A percentile compares a stretch with the other conserved stretches of the same genome.
Evolutionary conservation across 768 basidiomycete species (phyloP).

Genomic region (Auriculariales sp.): DNA sequence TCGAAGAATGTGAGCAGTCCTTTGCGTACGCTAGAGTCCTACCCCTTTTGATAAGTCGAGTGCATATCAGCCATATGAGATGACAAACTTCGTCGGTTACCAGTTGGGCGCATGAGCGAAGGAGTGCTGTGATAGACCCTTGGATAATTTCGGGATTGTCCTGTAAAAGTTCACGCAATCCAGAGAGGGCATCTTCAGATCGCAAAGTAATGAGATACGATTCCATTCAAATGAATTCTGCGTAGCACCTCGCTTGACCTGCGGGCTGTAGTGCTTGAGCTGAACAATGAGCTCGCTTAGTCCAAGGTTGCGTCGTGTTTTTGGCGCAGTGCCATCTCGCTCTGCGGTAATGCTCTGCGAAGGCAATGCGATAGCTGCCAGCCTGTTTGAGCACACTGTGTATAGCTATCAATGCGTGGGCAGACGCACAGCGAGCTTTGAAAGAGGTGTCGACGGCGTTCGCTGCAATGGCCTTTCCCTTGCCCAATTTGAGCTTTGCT

Average conservation of each 20-base stretch:
- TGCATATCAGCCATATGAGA: not conserved
- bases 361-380: slow-evolving; percentile 75
- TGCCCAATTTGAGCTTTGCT: slow-evolving; percentile 93
- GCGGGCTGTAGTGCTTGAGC: slow-evolving; percentile 70
- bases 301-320: slow-evolving; percentile 61
- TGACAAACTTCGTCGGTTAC: slow-evolving; percentile 66
- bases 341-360: slow-evolving; percentile 59
- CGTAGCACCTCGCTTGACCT: slow-evolving; percentile 53
- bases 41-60: slow-evolving; percentile 4
- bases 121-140: slow-evolving; percentile 34
- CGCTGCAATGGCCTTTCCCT: slow-evolving; percentile 65
- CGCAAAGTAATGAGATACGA: not conserved
- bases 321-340: slow-evolving; percentile 42
- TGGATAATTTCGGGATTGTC: slow-evolving; percentile 40
- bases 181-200: slow-evolving; percentile 50
- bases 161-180: slow-evolving; percentile 58
- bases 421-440: slow-evolving; percentile 71
- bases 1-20: slow-evolving; percentile 47
- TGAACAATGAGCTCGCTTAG: slow-evolving; percentile 65
- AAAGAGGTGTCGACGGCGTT: slow-evolving; percentile 95
- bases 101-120: slow-evolving; percentile 50
- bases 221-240: not conserved
- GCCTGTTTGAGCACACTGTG: not conserved
- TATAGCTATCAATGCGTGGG: not conserved
- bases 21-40: slow-evolving; percentile 77